These are phyloP conservation scores for Pichia sp. DNA, from an alignment of 1,139 yeast species.

Conservation along the genomic window DNA sequence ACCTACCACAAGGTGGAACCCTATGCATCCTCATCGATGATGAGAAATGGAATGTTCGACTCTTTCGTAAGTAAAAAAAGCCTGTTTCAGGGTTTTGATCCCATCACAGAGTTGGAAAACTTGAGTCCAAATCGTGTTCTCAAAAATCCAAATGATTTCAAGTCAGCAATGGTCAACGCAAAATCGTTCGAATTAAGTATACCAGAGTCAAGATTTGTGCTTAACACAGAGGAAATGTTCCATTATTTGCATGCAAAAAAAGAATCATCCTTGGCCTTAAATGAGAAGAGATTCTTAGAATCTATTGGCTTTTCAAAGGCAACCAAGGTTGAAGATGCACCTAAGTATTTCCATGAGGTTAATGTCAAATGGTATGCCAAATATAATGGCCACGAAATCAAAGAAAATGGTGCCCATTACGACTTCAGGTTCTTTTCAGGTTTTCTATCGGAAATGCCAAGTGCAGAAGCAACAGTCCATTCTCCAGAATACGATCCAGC, in stretches of 20 bases:
- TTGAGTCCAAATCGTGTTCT: constrained; percentile 1
- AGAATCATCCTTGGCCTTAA: neutral
- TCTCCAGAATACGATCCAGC: constrained; percentile 3
- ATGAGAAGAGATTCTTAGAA: constrained; percentile 22
- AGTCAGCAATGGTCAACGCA: neutral
- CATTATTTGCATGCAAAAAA: constrained; percentile 3
- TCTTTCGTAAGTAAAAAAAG: constrained; percentile 24
- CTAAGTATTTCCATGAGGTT: constrained; percentile 55
- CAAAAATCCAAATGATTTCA: constrained; percentile 4
- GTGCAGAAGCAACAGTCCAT: constrained; percentile 3
- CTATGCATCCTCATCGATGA: constrained; percentile 24
- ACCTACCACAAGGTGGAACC: constrained; percentile 34
- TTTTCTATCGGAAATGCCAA: constrained; percentile 31
- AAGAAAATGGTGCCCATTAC: constrained; percentile 54
- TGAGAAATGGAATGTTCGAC: constrained; percentile 32
- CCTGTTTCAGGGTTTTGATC: constrained; percentile 14
- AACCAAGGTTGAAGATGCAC: constrained; percentile 28
- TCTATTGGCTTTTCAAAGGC: constrained; percentile 32
- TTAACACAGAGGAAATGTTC: constrained; percentile 20
- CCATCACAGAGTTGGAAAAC: constrained; percentile 20
- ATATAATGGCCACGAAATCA: constrained; percentile 27
- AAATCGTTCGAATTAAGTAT: constrained; percentile 4
- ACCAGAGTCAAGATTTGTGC: constrained; percentile 9
- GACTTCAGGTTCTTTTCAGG: constrained; percentile 73
- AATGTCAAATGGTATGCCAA: constrained; percentile 32